These are phyloP conservation scores for Zygoascus meyerae DNA, from an alignment of 1,139 yeast species.

Conservation along the genomic window DNA sequence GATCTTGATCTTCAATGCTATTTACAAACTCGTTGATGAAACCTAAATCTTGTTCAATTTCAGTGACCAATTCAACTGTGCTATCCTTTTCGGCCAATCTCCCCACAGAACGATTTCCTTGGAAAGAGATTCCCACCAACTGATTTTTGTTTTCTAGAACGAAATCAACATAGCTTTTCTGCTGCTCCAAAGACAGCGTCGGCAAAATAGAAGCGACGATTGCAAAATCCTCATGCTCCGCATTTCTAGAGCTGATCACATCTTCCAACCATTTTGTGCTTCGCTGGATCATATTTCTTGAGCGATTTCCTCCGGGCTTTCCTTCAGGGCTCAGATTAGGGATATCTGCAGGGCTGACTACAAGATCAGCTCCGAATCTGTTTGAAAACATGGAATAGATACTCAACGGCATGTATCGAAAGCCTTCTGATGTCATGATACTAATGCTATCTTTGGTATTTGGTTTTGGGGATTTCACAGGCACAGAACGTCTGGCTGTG, in stretches of 20 bases:
- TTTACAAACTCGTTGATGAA: slow-evolving; percentile 7
- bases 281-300: slow-evolving; percentile 34
- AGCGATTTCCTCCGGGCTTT: slow-evolving; percentile 33
- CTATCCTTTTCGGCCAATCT: slow-evolving; percentile 17
- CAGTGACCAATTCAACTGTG: slow-evolving; percentile 3
- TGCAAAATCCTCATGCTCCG: slow-evolving; percentile 8
- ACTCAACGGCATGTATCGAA: slow-evolving; percentile 27
- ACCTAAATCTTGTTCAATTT: background rate
- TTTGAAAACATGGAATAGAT: slow-evolving; percentile 23
- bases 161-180: slow-evolving; percentile 25
- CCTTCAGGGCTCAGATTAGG: slow-evolving; percentile 31
- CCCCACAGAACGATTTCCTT: slow-evolving; percentile 15
- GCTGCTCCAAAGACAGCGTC: slow-evolving; percentile 18
- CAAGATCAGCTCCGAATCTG: slow-evolving; percentile 28
- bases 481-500: slow-evolving; percentile 28
- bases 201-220: slow-evolving; percentile 35
- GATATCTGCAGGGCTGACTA: slow-evolving; percentile 31
- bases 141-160: slow-evolving; percentile 14
- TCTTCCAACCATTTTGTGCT: slow-evolving; percentile 32
- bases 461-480: slow-evolving; percentile 32
- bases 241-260: slow-evolving; percentile 14
- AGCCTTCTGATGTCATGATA: slow-evolving; percentile 36
- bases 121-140: slow-evolving; percentile 8
- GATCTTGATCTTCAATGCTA: slow-evolving; percentile 11
- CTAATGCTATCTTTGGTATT: slow-evolving; percentile 31